Evolutionary conservation across 1,284 basidiomycete genomes (phyloP), one percentile per base, ranked within the genome.

Genomic region (Ceratobasidium sp.): DNA sequence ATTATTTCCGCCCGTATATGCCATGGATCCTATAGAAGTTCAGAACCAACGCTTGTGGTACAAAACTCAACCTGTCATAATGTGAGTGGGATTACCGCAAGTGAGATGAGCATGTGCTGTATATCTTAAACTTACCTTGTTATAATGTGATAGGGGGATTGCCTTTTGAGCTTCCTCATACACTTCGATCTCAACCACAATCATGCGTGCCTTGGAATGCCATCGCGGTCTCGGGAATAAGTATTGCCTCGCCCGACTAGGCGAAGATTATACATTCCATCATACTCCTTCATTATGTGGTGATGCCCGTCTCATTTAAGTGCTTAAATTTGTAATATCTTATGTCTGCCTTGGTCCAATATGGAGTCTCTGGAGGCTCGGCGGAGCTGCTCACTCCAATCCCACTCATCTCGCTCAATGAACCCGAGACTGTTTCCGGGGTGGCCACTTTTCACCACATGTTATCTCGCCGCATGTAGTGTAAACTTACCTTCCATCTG

Each of bases 191-290:
- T 40, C 33, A 28, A 13, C n/a, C 39, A 39, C 15, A 28, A 40
- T 40, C 26, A 63, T 40, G 7, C 9, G 60, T 63, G 60, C 60
- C 60, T 63, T 63, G 60, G 60, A 63, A 63, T 63, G 60, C 40
- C 40, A 20, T 63, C 60, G 33, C 23, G 15, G 12, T n/a, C 28
- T 60, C 28, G 13, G 28, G 23, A 33, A 33, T 33, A 33, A 18
- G 9, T 28, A 26, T 60, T 26, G 56, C 23, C 56, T 5, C 13
- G 23, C 56, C 28, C 28, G 23, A 60, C 56, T 60, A 60, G 56
- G 26, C 56, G 56, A 60, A 26, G 60, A 40, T 63, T 20, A 63
- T 33, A 20, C 60, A 63, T 63, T 63, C 18, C 60, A 63, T 63
- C 60, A n/a, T 40, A 26, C 23, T 39, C 56, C 33, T 60, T 60